phyloP scores from a whole-genome alignment of 257 asterid genomes.

The Capsicum baccatum region DNA sequence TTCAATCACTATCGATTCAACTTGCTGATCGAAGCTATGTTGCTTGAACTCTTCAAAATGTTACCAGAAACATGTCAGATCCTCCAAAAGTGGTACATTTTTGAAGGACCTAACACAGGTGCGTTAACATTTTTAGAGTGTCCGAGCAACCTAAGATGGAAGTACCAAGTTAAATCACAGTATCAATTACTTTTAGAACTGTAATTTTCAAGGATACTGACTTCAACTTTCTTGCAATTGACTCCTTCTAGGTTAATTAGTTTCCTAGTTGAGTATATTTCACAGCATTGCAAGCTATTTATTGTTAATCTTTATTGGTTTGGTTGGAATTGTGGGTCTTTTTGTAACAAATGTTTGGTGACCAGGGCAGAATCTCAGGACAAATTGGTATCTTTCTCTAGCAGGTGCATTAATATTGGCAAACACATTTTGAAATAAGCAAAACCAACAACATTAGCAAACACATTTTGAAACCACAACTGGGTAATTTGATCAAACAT shows the following conservation, averaged over 20 bases:
- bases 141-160: background rate
- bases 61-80: background rate
- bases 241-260: conserved; percentile 2
- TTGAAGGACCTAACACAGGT: background rate
- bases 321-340: background rate
- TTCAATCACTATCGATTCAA: background rate
- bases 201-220: conserved; percentile 10
- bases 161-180: conserved; percentile 19
- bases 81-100: background rate
- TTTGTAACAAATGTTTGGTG: conserved; percentile 19
- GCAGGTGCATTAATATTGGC: no score
- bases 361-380: background rate
- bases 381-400: background rate
- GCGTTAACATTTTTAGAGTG: background rate
- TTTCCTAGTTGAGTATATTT: background rate
- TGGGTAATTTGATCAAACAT: no score
- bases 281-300: conserved; percentile 6
- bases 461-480: no score
- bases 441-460: no score
- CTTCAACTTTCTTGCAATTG: background rate
- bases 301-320: background rate
- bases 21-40: background rate
- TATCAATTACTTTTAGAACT: background rate
- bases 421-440: no score
- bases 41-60: background rate